These are phyloP conservation scores for Leccinum obscurum DNA, from an alignment of 768 basidiomycete species.

Conservation along the genomic window DNA sequence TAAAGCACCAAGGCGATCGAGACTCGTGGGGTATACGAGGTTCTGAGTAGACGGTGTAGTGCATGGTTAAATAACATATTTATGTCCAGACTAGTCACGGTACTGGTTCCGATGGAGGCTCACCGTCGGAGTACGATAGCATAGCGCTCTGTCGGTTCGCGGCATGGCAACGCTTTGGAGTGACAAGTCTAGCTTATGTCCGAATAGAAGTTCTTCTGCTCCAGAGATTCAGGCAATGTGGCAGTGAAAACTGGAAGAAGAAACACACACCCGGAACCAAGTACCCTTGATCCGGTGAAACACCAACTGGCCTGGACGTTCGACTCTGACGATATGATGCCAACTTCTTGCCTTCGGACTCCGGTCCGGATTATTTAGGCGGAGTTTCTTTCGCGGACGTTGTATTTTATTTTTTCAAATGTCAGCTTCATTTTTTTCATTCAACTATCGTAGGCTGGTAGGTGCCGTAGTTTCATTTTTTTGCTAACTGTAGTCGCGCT, in stretches of 20 bases:
- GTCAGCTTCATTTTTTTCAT: too few relatives aligned
- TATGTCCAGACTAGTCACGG: background rate
- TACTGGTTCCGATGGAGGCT: background rate
- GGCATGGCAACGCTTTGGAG: background rate
- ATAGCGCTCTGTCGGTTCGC: background rate
- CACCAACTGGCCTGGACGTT: background rate
- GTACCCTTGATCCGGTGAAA: background rate
- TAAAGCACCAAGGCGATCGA: background rate
- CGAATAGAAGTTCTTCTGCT: background rate
- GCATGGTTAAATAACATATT: background rate
- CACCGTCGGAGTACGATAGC: background rate
- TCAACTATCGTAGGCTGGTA: too few relatives aligned
- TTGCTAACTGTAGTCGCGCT: too few relatives aligned
- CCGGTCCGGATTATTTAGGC: background rate
- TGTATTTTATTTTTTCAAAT: background rate
- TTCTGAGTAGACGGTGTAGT: background rate
- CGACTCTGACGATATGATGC: background rate
- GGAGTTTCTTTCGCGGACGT: background rate
- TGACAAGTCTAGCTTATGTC: background rate
- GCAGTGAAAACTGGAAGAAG: background rate
- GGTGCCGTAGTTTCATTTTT: too few relatives aligned
- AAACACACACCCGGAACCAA: background rate
- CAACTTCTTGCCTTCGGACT: background rate
- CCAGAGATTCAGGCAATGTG: background rate
- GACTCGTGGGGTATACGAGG: background rate